Conservation (phyloP, 768 basidiomycete genomes). For the Suillus fuscotomentosus region DNA sequence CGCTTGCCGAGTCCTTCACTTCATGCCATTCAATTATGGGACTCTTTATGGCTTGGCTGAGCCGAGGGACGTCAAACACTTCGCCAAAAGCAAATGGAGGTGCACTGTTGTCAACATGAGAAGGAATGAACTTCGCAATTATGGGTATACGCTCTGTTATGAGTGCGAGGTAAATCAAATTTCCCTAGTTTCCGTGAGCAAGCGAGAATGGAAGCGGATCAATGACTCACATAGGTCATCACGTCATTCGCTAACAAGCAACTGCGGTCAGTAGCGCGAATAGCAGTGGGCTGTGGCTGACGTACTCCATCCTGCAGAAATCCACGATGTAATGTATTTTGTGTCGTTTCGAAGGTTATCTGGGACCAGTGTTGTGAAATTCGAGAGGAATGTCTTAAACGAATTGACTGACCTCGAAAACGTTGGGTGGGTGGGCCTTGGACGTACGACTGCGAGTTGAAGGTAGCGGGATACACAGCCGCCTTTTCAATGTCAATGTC, state of each 20-base stretch:
- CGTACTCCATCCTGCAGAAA: slow-evolving; percentile 77
- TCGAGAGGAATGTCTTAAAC: no score
- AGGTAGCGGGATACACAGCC: not conserved
- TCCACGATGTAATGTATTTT: slow-evolving; percentile 73
- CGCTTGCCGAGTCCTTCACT: slow-evolving; percentile 48
- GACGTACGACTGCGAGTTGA: slow-evolving; percentile 15
- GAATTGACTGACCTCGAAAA: slow-evolving; percentile 48
- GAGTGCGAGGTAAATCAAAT: slow-evolving; percentile 58
- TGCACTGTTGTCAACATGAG: slow-evolving; percentile 50
- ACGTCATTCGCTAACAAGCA: slow-evolving; percentile 64
- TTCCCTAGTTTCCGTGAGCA: slow-evolving; percentile 41
- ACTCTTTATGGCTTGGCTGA: slow-evolving; percentile 40
- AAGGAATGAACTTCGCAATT: slow-evolving; percentile 55
- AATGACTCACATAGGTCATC: slow-evolving; percentile 58
- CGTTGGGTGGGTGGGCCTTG: slow-evolving; percentile 52
- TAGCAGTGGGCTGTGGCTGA: slow-evolving; percentile 9
- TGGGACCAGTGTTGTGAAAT: slow-evolving; percentile 18
- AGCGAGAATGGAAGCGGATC: not conserved
- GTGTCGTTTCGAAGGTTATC: slow-evolving; percentile 62
- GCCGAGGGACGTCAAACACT: slow-evolving; percentile 57
- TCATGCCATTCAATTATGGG: slow-evolving; percentile 65
- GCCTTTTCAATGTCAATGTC: not conserved
- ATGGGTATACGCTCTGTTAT: slow-evolving; percentile 62
- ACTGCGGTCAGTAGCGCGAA: not conserved
- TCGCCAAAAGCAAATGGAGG: slow-evolving; percentile 55